A percentile compares a stretch with the other conserved stretches of the same genome.
phyloP scores from a whole-genome alignment of 805 yeast genomes.

The Barnettozyma wickerhamii region DNA sequence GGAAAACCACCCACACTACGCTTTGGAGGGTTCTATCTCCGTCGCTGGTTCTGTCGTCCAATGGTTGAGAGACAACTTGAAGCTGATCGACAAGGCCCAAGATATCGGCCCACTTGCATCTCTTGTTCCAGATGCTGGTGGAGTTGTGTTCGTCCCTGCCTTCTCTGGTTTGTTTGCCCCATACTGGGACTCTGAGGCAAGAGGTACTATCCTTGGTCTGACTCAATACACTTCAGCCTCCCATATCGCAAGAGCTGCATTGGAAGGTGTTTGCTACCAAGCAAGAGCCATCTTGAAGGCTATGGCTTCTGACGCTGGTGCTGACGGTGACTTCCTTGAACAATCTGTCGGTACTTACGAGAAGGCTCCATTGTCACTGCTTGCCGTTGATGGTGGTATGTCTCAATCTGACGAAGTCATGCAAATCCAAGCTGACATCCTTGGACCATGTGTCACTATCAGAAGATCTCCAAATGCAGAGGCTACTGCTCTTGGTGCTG shows the following conservation, averaged over 20 bases:
- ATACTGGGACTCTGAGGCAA: constrained; percentile 89
- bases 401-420: constrained; percentile 85
- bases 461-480: constrained; percentile 79
- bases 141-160: constrained; percentile 93
- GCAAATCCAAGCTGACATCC: constrained; percentile 90
- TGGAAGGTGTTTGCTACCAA: constrained; percentile 94
- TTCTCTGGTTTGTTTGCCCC: constrained; percentile 94
- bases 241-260: constrained; percentile 90
- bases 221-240: constrained; percentile 90
- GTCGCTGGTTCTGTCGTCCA: constrained; percentile 94
- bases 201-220: constrained; percentile 91
- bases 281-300: constrained; percentile 86
- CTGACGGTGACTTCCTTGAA: constrained; percentile 48
- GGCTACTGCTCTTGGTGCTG: constrained; percentile 95
- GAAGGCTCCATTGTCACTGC: constrained; percentile 46
- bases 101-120: constrained; percentile 91
- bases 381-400: constrained; percentile 95
- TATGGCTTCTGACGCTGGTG: constrained; percentile 82
- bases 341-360: constrained; percentile 38
- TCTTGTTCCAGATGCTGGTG: constrained; percentile 76
- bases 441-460: constrained; percentile 83
- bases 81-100: constrained; percentile 72
- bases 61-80: constrained; percentile 90
- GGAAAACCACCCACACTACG: constrained; percentile 66
- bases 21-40: constrained; percentile 93